Conservation (phyloP, 139 green algal genomes). For the Micractinium conductrix region DNA sequence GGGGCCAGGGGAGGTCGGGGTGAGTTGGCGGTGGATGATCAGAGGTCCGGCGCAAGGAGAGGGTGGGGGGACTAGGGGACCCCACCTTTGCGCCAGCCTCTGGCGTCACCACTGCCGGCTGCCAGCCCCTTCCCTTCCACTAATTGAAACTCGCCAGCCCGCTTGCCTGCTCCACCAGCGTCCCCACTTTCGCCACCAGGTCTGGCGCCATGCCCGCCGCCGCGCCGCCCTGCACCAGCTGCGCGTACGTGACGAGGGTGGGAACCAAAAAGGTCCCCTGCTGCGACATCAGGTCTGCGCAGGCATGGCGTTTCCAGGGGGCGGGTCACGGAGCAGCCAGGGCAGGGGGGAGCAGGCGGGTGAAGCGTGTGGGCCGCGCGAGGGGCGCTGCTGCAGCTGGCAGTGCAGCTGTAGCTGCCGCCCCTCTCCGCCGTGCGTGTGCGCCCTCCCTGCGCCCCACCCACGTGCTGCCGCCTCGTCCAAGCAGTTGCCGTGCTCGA, state of each 20-base stretch:
- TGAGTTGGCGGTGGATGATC: background rate
- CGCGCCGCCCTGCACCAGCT: conserved; percentile 48
- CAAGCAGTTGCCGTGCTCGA: conserved; percentile 80
- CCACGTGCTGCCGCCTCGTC: conserved; percentile 31
- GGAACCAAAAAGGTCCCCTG: conserved; percentile 62
- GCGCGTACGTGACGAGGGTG: conserved; percentile 67
- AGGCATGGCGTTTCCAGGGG: too few relatives aligned
- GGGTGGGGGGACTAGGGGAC: background rate
- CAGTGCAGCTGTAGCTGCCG: background rate
- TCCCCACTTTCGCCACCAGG: conserved; percentile 65
- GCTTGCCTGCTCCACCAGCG: conserved; percentile 52
- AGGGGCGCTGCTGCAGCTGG: background rate
- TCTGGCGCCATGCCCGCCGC: conserved; percentile 57
- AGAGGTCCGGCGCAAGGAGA: background rate
- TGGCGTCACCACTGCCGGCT: background rate
- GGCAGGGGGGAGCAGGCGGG: background rate
- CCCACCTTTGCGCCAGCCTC: background rate
- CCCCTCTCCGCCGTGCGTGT: too few relatives aligned
- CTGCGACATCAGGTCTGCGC: conserved; percentile 40
- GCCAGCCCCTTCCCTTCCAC: background rate
- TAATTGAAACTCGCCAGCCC: background rate
- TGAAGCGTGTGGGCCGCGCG: background rate
- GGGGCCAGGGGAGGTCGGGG: background rate
- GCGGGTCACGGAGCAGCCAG: background rate
- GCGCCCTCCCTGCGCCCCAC: background rate